These are phyloP conservation scores for Cryphonectria japonica DNA, from an alignment of 2,329 filamentous ascomycete species.

Conservation along the genomic window DNA sequence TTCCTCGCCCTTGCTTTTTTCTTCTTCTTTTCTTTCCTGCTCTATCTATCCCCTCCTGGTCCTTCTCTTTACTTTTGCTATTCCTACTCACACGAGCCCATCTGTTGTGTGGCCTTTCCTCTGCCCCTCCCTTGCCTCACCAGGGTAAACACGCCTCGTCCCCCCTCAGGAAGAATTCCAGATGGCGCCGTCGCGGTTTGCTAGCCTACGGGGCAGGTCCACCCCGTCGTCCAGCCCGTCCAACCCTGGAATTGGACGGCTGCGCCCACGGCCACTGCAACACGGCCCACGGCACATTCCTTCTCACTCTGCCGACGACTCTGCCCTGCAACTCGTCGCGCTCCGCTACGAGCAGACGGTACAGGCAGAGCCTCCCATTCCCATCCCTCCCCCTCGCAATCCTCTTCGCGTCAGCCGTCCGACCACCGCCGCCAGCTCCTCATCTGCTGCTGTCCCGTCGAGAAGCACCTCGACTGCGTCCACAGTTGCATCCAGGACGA, in stretches of 20 bases:
- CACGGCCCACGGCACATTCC: conserved; percentile 16
- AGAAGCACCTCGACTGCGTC: conserved; percentile 8
- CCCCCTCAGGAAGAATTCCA: conserved; percentile 22
- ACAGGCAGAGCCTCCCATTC: conserved; percentile 61
- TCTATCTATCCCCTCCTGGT: neutral
- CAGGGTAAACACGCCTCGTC: neutral
- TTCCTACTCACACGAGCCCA: neutral
- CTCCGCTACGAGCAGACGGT: conserved; percentile 65
- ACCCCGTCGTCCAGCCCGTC: conserved; percentile 6
- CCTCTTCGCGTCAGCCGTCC: conserved; percentile 40
- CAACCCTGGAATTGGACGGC: conserved; percentile 11
- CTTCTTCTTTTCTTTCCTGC: neutral
- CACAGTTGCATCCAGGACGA: conserved; percentile 25
- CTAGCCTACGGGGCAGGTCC: conserved; percentile 43
- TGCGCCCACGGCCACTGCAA: neutral
- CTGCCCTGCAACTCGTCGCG: conserved; percentile 49
- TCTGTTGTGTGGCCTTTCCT: neutral
- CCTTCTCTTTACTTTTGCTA: neutral
- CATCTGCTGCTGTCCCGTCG: conserved; percentile 23
- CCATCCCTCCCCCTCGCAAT: conserved; percentile 50
- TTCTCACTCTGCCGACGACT: conserved; percentile 43
- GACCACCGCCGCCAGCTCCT: conserved; percentile 28
- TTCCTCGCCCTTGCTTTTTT: neutral
- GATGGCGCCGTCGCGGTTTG: conserved; percentile 47
- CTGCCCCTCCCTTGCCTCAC: neutral